A percentile compares a stretch with the other conserved stretches of the same genome.
These are phyloP conservation scores for Boletus huronensis DNA, from an alignment of 768 basidiomycete genomes.

Conservation along the genomic window DNA sequence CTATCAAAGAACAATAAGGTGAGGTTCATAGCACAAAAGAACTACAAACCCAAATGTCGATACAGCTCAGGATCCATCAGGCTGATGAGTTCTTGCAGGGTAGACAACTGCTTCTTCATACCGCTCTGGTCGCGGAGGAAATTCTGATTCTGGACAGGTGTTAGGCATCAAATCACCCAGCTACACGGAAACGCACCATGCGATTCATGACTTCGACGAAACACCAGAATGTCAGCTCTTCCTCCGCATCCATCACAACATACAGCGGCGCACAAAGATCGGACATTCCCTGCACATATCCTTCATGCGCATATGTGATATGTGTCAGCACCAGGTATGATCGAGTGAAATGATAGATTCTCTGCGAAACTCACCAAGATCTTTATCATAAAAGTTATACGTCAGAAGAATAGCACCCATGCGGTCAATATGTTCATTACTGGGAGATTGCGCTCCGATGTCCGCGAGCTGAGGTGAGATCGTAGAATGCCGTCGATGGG, in stretches of 20 bases:
- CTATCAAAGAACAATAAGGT: slow-evolving; percentile 37
- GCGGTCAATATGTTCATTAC: slow-evolving; percentile 90
- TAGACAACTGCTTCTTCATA: slow-evolving; percentile 91
- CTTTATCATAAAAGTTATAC: slow-evolving; percentile 86
- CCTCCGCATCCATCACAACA: slow-evolving; percentile 85
- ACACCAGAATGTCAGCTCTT: slow-evolving; percentile 93
- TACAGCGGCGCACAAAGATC: slow-evolving; percentile 94
- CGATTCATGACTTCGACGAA: slow-evolving; percentile 93
- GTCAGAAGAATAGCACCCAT: slow-evolving; percentile 83
- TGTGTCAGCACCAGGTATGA: slow-evolving; percentile 11
- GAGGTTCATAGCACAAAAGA: neutral
- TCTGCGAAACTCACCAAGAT: slow-evolving; percentile 58
- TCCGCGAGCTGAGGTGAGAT: slow-evolving; percentile 72
- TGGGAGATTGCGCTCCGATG: slow-evolving; percentile 83
- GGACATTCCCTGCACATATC: slow-evolving; percentile 99
- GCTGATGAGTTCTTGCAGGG: slow-evolving; percentile 84
- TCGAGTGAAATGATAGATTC: neutral
- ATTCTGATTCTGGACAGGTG: slow-evolving; percentile 71
- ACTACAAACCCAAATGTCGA: slow-evolving; percentile 69
- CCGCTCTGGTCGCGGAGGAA: slow-evolving; percentile 96
- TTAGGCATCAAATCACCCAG: slow-evolving; percentile 2
- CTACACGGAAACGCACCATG: slow-evolving; percentile 59
- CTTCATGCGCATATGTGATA: slow-evolving; percentile 34
- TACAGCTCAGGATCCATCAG: slow-evolving; percentile 97
- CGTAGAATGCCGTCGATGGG: slow-evolving; percentile 56